Base-by-base conservation (phyloP, 768 basidiomycete genomes). In the Russula abietina region DNA sequence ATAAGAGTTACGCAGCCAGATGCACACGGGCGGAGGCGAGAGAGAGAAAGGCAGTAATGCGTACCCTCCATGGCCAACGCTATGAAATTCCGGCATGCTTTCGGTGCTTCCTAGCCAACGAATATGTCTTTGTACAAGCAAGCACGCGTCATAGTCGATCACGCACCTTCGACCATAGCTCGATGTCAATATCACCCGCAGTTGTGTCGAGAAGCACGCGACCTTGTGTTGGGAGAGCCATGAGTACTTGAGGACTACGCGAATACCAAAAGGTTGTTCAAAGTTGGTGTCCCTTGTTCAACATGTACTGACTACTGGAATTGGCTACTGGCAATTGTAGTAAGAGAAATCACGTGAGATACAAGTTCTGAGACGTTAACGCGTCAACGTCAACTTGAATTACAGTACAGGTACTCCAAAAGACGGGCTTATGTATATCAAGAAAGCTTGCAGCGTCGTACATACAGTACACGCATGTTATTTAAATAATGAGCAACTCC, bases 71-170 rank as follows among this genome's bases (percentile, higher is more conserved):
- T 87, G 1, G 91, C 86, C 52, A 96, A 79, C 17, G 89, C 84
- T 46, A 96, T 78, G 74, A 94, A 93, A 75, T 95, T 95, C 52
- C 95, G 83, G 72, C 92, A 95, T 74, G 97, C 79, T 79, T 91
- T 93, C 0, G 97, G 97, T 24, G 92, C 86, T 86, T 98, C 96
- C 86, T 92, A n/a, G n/a, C n/a, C n/a, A 14, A 14, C 10, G 28
- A 30, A 8, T 0, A 19, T 8, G 5, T 1, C 22, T 22, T 46
- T 12, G 7, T 33, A 33, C 55, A 16, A 32, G 30, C 43, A 22
- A 22, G 14, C 10, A 30, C 8, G 7, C 1, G 19, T 45, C 43
- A 32, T 33, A 7, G 11, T 8, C 33, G 16, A 10, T 14, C 7
- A 64, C 72, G 26, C 64, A 89, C 91, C 79, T 92, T 96, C 17